phyloP scores from a whole-genome alignment of 139 green algal species.

The Ettlia oleoabundans region DNA sequence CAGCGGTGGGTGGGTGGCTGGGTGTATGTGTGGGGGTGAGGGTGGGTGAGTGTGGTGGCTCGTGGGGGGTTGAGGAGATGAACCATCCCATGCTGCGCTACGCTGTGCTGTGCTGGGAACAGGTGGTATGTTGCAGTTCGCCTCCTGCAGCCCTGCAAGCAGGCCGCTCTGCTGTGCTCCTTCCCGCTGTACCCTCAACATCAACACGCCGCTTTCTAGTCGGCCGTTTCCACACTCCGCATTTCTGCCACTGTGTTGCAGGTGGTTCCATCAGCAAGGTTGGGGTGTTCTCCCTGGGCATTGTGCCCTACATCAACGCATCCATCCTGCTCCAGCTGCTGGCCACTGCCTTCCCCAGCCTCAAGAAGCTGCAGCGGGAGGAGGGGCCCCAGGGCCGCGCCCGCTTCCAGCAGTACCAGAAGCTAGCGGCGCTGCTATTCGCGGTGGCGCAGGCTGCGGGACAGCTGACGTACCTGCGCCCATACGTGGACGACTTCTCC shows the following conservation, averaged over 20 bases:
- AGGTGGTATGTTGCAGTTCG: no score
- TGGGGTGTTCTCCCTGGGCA: constrained; percentile 98
- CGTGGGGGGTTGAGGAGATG: no score
- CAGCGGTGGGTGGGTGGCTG: constrained; percentile 39
- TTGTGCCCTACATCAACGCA: constrained; percentile 99
- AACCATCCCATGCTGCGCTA: no score
- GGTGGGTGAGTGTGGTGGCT: no score
- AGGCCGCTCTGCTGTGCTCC: no score
- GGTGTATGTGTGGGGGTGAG: neutral
- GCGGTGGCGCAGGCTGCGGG: constrained; percentile 89
- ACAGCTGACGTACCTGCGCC: constrained; percentile 90
- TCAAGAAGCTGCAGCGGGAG: constrained; percentile 97
- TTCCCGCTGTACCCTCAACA: no score
- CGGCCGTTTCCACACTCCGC: no score
- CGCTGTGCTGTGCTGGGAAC: no score
- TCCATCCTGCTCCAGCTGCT: constrained; percentile 96
- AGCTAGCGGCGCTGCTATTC: constrained; percentile 86
- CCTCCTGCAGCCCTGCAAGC: no score
- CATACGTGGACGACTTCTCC: constrained; percentile 89
- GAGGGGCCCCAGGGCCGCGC: constrained; percentile 88
- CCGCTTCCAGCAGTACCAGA: constrained; percentile 94
- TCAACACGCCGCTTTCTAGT: no score
- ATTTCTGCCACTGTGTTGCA: neutral
- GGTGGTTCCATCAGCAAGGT: constrained; percentile 83
- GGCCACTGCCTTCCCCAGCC: constrained; percentile 80